Conservation (phyloP, 768 basidiomycete genomes). For the Tricholoma terreum region DNA sequence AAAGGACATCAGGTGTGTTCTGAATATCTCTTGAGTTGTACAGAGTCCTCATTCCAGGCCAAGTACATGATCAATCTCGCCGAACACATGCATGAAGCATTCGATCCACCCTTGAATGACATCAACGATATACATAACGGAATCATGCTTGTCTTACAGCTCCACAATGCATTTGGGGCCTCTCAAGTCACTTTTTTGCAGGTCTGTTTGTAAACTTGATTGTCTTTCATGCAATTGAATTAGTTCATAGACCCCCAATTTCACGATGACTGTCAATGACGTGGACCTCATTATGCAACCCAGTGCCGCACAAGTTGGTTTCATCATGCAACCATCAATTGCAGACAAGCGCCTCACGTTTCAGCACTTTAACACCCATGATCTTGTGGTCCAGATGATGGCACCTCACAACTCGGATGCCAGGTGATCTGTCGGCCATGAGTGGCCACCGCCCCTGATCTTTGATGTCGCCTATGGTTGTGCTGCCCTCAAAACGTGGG, state of each 20-base stretch:
- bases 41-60: neutral
- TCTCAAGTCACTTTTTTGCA: conserved; percentile 19
- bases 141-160: conserved; percentile 2
- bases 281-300: conserved; percentile 17
- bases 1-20: conserved; percentile 2
- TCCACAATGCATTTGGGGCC: conserved; percentile 13
- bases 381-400: neutral
- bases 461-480: conserved; percentile 17
- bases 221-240: conserved; percentile 10
- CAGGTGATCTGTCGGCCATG: conserved; percentile 6
- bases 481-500: conserved; percentile 19
- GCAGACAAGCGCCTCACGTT: neutral
- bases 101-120: conserved; percentile 17
- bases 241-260: conserved; percentile 18
- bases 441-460: conserved; percentile 13
- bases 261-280: conserved; percentile 16
- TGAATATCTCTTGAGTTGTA: neutral
- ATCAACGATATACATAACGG: conserved; percentile 20
- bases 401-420: conserved; percentile 19
- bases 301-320: neutral
- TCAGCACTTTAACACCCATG: conserved; percentile 8
- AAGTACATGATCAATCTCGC: conserved; percentile 17
- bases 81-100: conserved; percentile 13
- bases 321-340: conserved; percentile 2
- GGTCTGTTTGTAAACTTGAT: conserved; percentile 15